Evolutionary conservation across 2,329 filamentous ascomycete genomes (phyloP), one percentile per base, ranked within the genome.

Genomic region (Ascochyta pisi): DNA sequence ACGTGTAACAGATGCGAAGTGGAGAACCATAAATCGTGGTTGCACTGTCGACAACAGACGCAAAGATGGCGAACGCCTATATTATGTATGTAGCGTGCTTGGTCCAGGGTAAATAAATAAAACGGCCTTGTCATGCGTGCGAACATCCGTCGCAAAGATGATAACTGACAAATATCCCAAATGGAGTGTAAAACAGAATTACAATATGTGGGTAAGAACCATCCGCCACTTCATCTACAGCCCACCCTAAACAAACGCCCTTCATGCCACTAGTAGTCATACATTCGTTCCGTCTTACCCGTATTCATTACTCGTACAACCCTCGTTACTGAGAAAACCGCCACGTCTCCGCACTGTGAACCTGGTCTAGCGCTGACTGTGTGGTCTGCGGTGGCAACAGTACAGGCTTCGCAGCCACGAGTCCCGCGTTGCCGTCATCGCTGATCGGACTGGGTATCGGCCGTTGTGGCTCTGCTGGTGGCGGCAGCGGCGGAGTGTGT

Each of bases 401-500:
- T 19, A 35, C 60, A 41, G 13, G 54, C 23, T 53, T 46, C 2
- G 63, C 31, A 13, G 46, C 54, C 22, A 46, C 54, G 9, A 31
- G 50, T 15, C 31, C 53, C 7, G 26, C 52, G 26, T 72, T 70
- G 3, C 65, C 73, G 47, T 72, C 64, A 50, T 74, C 72, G 19
- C 69, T 72, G 9, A 73, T 70, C 13, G 72, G 71, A 41, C 67
- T 73, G 2, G 69, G 70, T 12, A 68, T 72, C 2, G 73, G 70
- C 26, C 67, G 63, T 33, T 68, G 65, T 8, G 62, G 62, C 37
- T 70, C 67, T 13, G 16, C 57, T 6, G 64, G 55, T 15, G 54
- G 58, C 7, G 60, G 57, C 3, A 56, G 41, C 16, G 64, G 60
- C 19, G 61, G 49, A 1, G 60, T 63, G 27, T 67, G 57, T 15